phyloP scores from a whole-genome alignment of 345 rosid species.

The Laguncularia racemosa region DNA sequence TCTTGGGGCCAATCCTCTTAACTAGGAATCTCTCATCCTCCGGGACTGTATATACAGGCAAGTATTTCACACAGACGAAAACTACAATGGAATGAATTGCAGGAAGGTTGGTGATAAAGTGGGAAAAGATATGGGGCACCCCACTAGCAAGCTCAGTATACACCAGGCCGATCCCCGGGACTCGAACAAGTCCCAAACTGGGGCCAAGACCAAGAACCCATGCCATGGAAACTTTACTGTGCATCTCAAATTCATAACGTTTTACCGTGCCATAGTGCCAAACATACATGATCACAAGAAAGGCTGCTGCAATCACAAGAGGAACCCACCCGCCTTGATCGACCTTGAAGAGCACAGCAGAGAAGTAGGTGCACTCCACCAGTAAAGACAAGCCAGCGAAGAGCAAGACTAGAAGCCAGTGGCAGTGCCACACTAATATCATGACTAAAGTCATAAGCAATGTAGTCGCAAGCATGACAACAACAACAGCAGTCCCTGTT shows the following conservation, averaged over 20 bases:
- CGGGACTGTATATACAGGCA: conserved; percentile 74
- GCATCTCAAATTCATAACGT: conserved; percentile 72
- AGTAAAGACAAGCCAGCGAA: conserved; percentile 46
- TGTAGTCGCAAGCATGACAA: conserved; percentile 77
- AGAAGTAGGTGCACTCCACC: conserved; percentile 56
- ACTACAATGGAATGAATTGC: conserved; percentile 75
- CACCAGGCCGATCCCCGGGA: conserved; percentile 76
- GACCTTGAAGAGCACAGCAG: conserved; percentile 60
- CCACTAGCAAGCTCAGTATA: conserved; percentile 80
- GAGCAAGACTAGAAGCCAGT: conserved; percentile 55
- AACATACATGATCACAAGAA: conserved; percentile 53
- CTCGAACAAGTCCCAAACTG: conserved; percentile 82
- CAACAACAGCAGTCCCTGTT: conserved; percentile 68
- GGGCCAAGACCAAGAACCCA: conserved; percentile 92
- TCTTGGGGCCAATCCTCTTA: conserved; percentile 70
- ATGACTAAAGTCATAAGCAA: conserved; percentile 56
- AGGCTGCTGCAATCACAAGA: conserved; percentile 54
- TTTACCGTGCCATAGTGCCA: conserved; percentile 78
- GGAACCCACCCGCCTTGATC: conserved; percentile 88
- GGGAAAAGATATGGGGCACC: conserved; percentile 81
- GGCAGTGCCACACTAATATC: conserved; percentile 81
- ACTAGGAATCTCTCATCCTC: conserved; percentile 80
- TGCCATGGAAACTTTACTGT: conserved; percentile 71
- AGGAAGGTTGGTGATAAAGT: conserved; percentile 75
- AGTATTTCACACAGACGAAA: conserved; percentile 70